Conservation (phyloP, 495 filamentous ascomycete species). For the Melanomma pulvis-pyrius region DNA sequence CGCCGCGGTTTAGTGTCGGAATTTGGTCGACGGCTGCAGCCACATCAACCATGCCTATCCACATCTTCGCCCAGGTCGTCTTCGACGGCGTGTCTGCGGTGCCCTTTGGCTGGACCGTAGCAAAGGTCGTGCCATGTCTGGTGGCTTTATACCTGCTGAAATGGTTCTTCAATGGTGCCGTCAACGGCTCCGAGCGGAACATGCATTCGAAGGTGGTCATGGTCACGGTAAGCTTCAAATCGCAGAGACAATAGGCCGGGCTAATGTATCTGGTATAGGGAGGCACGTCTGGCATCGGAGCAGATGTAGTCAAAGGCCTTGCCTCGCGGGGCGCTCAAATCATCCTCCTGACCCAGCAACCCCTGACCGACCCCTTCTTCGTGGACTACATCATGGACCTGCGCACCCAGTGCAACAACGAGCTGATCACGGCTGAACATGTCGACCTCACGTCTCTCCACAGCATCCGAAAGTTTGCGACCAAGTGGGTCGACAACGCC, state of each 20-base stretch:
- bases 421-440: conserved; percentile 92
- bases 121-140: conserved; percentile 63
- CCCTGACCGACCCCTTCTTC: conserved; percentile 80
- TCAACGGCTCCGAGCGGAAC: conserved; percentile 74
- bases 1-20: background rate
- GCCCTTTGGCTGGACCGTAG: conserved; percentile 62
- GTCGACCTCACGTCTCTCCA: conserved; percentile 86
- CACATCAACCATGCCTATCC: conserved; percentile 71
- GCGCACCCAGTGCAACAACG: conserved; percentile 75
- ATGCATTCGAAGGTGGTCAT: conserved; percentile 93
- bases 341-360: conserved; percentile 82
- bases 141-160: conserved; percentile 69
- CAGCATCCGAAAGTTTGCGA: conserved; percentile 91
- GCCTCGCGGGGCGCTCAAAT: conserved; percentile 86
- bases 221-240: conserved; percentile 66
- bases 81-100: conserved; percentile 67
- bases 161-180: conserved; percentile 73
- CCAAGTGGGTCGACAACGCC: conserved; percentile 95
- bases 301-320: conserved; percentile 69
- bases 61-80: conserved; percentile 63
- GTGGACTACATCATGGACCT: conserved; percentile 91
- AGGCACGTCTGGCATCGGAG: conserved; percentile 92
- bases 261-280: conserved; percentile 57
- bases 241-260: background rate
- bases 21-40: background rate